Percentiles rank a stretch among this genome's conserved stretches.
phyloP scores from a whole-genome alignment of 2,329 filamentous ascomycete genomes.

The Fusarium foetens region DNA sequence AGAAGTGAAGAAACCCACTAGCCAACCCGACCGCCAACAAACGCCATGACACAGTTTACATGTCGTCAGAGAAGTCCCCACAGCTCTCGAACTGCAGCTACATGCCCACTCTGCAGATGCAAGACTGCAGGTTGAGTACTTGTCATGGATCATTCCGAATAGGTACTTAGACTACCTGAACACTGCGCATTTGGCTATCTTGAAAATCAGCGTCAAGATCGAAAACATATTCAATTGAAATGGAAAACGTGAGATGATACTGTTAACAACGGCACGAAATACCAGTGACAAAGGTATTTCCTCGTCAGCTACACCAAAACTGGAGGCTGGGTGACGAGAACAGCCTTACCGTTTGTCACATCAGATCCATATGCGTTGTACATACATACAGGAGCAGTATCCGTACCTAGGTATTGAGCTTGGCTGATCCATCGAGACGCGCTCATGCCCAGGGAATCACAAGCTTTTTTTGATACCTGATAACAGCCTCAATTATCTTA shows the following conservation, averaged over 20 bases:
- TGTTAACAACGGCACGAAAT: neutral
- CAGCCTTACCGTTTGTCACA: slow-evolving; percentile 8
- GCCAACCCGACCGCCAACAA: slow-evolving; percentile 17
- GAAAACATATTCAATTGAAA: neutral
- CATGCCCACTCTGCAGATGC: slow-evolving; percentile 24
- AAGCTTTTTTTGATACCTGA: slow-evolving; percentile 26
- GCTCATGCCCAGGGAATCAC: slow-evolving; percentile 26
- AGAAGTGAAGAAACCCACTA: slow-evolving; percentile 12
- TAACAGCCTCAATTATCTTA: slow-evolving; percentile 21
- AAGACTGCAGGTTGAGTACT: slow-evolving; percentile 1
- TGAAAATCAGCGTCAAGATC: neutral
- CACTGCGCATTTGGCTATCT: neutral
- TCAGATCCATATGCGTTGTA: slow-evolving; percentile 27
- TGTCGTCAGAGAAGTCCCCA: slow-evolving; percentile 34
- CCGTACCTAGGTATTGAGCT: slow-evolving; percentile 5
- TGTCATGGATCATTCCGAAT: slow-evolving; percentile 19
- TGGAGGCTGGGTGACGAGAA: slow-evolving; percentile 18
- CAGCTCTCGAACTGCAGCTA: slow-evolving; percentile 36
- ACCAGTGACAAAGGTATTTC: neutral
- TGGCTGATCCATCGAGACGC: slow-evolving; percentile 30
- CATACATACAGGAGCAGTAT: neutral
- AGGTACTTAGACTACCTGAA: neutral
- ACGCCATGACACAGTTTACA: slow-evolving; percentile 28
- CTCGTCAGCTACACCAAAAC: neutral
- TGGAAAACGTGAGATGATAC: neutral